Evolutionary conservation across 2,329 filamentous ascomycete species (phyloP), one percentile per base, ranked within the genome.

Genomic region (Aspergillus floridensis): DNA sequence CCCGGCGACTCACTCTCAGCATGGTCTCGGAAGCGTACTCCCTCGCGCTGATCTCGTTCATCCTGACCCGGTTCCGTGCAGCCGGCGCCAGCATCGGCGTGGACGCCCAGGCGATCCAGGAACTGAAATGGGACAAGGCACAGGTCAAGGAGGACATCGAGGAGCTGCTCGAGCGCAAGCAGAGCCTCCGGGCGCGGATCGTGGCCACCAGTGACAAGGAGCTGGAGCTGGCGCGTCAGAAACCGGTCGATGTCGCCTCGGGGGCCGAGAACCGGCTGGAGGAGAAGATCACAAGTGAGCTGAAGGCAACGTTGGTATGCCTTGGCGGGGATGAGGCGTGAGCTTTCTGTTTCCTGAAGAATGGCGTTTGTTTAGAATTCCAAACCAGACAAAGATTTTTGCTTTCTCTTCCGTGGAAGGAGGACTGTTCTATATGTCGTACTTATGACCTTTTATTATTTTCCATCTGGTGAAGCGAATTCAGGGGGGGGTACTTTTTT

Each of bases 111-210:
- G 88, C 92, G 24, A 87, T 97, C 1, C 85, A 88, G 14, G 80
- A 85, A 8, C 81, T 97, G 6, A 82, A 86, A 55, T 96, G 91
- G 88, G 91, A 97, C 70, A 82, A 84, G 12, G 81, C 82, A 0
- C 81, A 82, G 1, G 83, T 96, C 50, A 83, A 89, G 64, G 93
- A 96, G 72, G 92, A 95, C 68, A 85, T 96, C 5, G 91, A 96
- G 65, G 90, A 90, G 65, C 91, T 91, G 82, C 78, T 97, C 38
- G 83, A 86, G 29, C 87, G 87, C 56, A 83, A 87, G 59, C 86
- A 86, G 65, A 79, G 88, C 57, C 78, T 97, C 58, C 83, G 88
- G 55, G 88, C 91, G 64, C 82, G 90, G 29, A 84, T 96, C 51
- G 80, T 93, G 53, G 87, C 92, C 0, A 81, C 90, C 21, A 90